These are phyloP conservation scores for Leccinum aurantiacum DNA, from an alignment of 768 basidiomycete genomes.

Conservation along the genomic window DNA sequence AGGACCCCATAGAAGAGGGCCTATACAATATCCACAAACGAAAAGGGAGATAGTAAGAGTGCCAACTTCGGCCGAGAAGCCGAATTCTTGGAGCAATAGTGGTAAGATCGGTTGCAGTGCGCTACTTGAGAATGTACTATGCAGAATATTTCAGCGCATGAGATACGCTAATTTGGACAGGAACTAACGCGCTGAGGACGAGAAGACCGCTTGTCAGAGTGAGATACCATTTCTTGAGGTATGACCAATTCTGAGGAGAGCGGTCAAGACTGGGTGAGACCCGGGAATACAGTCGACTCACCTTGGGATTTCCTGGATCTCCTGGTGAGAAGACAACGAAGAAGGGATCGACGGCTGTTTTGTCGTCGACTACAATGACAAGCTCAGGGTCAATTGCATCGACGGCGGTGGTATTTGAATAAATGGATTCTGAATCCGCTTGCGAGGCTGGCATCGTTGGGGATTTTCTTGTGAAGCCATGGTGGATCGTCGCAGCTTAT, in stretches of 20 bases:
- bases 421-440: slow-evolving; percentile 17
- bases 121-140: slow-evolving; percentile 63
- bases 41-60: slow-evolving; percentile 61
- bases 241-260: slow-evolving; percentile 49
- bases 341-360: slow-evolving; percentile 24
- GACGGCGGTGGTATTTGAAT: slow-evolving; percentile 15
- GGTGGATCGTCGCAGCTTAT: slow-evolving; percentile 10
- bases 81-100: slow-evolving; percentile 45
- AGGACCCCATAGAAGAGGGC: slow-evolving; percentile 61
- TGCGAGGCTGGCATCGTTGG: slow-evolving; percentile 10
- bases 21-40: slow-evolving; percentile 67
- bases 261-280: slow-evolving; percentile 1
- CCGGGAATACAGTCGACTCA: slow-evolving; percentile 15
- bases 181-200: slow-evolving; percentile 54
- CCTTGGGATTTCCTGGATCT: slow-evolving; percentile 50
- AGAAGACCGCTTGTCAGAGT: slow-evolving; percentile 49
- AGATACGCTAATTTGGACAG: not conserved
- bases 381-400: slow-evolving; percentile 14
- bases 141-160: not conserved
- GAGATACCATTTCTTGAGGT: slow-evolving; percentile 47
- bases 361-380: slow-evolving; percentile 15
- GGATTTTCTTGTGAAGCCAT: not conserved
- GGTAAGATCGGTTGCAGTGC: slow-evolving; percentile 52
- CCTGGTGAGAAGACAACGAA: slow-evolving; percentile 33
- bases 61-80: slow-evolving; percentile 50